These are phyloP conservation scores for Bruguiera parviflora DNA, from an alignment of 345 rosid species.

Conservation along the genomic window DNA sequence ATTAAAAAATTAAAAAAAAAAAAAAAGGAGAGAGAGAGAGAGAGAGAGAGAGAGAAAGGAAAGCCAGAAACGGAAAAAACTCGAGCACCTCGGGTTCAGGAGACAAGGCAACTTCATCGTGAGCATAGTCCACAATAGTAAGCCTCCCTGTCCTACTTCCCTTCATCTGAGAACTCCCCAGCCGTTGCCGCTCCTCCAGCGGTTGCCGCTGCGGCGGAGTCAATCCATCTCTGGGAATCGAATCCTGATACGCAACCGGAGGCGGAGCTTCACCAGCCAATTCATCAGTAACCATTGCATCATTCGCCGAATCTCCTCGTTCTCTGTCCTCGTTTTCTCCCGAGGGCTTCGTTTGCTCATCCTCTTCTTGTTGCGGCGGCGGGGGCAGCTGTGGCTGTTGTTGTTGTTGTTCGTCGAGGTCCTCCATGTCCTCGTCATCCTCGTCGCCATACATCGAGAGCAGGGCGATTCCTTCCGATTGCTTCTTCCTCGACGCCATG, in stretches of 20 bases:
- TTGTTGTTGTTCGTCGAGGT: slow-evolving; percentile 32
- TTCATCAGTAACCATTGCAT: slow-evolving; percentile 21
- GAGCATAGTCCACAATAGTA: slow-evolving; percentile 64
- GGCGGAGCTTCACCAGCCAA: slow-evolving; percentile 16
- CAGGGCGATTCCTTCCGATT: slow-evolving; percentile 73
- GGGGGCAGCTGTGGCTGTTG: slow-evolving; percentile 10
- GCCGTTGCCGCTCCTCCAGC: slow-evolving; percentile 15
- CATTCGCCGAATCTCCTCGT: slow-evolving; percentile 36
- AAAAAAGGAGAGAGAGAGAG: background rate
- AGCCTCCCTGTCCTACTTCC: slow-evolving; percentile 38
- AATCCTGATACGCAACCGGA: slow-evolving; percentile 15
- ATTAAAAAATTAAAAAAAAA: too few relatives aligned
- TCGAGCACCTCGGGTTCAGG: slow-evolving; percentile 55
- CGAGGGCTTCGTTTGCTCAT: slow-evolving; percentile 22
- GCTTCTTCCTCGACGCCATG: slow-evolving; percentile 71
- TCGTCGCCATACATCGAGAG: slow-evolving; percentile 82
- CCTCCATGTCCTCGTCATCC: slow-evolving; percentile 84
- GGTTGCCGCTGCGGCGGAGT: slow-evolving; percentile 25
- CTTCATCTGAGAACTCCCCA: slow-evolving; percentile 17
- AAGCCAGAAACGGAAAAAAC: background rate
- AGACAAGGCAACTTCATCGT: slow-evolving; percentile 65
- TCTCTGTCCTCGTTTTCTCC: slow-evolving; percentile 26
- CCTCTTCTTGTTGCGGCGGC: slow-evolving; percentile 18
- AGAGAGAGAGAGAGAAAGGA: background rate
- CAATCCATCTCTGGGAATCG: slow-evolving; percentile 1